These are phyloP conservation scores for Botryotinia narcissicola DNA, from an alignment of 2,329 filamentous ascomycete species.

Conservation along the genomic window DNA sequence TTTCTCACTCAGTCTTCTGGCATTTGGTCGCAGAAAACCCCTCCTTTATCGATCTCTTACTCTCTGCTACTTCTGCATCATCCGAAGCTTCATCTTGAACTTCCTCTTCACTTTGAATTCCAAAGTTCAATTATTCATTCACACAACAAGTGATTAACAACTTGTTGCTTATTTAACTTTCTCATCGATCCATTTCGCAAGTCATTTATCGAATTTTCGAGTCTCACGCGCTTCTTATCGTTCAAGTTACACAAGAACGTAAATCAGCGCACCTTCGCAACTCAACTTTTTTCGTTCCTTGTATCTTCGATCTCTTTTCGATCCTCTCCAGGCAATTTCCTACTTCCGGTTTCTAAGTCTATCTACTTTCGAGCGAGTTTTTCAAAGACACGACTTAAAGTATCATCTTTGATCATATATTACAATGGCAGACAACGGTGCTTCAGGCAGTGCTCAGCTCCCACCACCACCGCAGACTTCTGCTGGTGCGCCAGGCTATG, in stretches of 20 bases:
- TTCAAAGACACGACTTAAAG: slow-evolving; percentile 24
- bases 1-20: slow-evolving; percentile 30
- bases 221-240: slow-evolving; percentile 35
- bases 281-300: slow-evolving; percentile 29
- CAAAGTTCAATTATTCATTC: slow-evolving; percentile 15
- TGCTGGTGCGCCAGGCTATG: slow-evolving; percentile 72
- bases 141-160: slow-evolving; percentile 30
- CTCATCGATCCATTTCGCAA: slow-evolving; percentile 35
- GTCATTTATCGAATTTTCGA: slow-evolving; percentile 32
- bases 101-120: slow-evolving; percentile 18
- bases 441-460: slow-evolving; percentile 62
- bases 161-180: slow-evolving; percentile 32
- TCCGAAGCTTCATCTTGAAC: slow-evolving; percentile 32
- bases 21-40: slow-evolving; percentile 29
- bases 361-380: slow-evolving; percentile 31
- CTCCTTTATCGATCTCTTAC: slow-evolving; percentile 24
- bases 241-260: slow-evolving; percentile 35
- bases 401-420: slow-evolving; percentile 29
- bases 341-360: slow-evolving; percentile 26
- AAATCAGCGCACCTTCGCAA: slow-evolving; percentile 27
- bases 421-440: slow-evolving; percentile 76
- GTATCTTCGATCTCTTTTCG: slow-evolving; percentile 28
- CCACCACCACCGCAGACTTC: slow-evolving; percentile 67
- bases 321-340: slow-evolving; percentile 27
- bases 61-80: slow-evolving; percentile 31